Percentiles rank a stretch among this genome's conserved stretches.
phyloP scores from a whole-genome alignment of 495 filamentous ascomycete species.

The Platismatia glauca region DNA sequence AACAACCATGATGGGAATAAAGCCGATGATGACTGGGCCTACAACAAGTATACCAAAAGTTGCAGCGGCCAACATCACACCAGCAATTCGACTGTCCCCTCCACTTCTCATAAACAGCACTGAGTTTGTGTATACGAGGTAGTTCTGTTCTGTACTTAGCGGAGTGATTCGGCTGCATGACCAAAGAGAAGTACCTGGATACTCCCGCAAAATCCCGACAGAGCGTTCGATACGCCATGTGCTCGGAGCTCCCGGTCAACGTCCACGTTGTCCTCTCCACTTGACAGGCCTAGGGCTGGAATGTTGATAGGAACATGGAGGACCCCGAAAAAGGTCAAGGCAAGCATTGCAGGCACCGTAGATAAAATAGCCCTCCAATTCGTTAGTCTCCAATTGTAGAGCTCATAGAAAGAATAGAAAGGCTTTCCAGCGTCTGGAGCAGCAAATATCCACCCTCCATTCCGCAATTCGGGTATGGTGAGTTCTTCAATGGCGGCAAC shows the following conservation, averaged over 20 bases:
- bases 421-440: slow-evolving; percentile 74
- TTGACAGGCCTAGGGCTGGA: slow-evolving; percentile 78
- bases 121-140: slow-evolving; percentile 93
- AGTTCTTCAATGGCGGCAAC: slow-evolving; percentile 56
- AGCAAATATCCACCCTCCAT: slow-evolving; percentile 81
- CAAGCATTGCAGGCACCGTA: slow-evolving; percentile 90
- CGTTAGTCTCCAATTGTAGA: slow-evolving; percentile 64
- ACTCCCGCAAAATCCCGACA: slow-evolving; percentile 78
- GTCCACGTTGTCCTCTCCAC: slow-evolving; percentile 82
- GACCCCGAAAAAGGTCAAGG: slow-evolving; percentile 92
- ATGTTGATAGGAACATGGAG: slow-evolving; percentile 98
- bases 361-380: slow-evolving; percentile 72
- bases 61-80: slow-evolving; percentile 70
- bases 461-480: slow-evolving; percentile 51
- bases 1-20: slow-evolving; percentile 93
- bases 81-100: slow-evolving; percentile 75
- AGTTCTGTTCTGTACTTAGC: slow-evolving; percentile 49
- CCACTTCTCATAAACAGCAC: slow-evolving; percentile 90
- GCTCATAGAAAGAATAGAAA: slow-evolving; percentile 93
- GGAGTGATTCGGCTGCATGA: neutral
- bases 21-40: slow-evolving; percentile 82
- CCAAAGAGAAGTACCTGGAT: slow-evolving; percentile 53
- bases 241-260: slow-evolving; percentile 87
- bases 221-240: slow-evolving; percentile 84
- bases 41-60: slow-evolving; percentile 75